These are phyloP conservation scores for Cystobasidium ongulense DNA, from an alignment of 768 basidiomycete species.

Conservation along the genomic window DNA sequence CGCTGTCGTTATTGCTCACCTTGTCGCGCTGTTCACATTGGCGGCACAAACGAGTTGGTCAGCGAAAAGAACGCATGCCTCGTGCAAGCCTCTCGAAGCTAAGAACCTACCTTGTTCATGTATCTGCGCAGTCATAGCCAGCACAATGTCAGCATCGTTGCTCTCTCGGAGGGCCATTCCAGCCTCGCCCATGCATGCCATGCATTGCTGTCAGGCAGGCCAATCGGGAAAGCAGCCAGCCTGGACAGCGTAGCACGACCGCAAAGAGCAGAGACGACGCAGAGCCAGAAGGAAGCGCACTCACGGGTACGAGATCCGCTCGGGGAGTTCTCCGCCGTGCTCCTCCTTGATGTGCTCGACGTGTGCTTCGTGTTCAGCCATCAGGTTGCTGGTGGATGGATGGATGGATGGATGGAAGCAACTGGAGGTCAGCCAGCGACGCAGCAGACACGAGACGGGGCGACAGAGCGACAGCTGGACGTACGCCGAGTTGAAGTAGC, in stretches of 20 bases:
- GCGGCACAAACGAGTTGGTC: not conserved
- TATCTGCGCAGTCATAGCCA: not conserved
- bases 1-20: not conserved
- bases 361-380: conserved; percentile 38
- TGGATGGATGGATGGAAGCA: not conserved
- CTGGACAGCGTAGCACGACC: not conserved
- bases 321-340: conserved; percentile 40
- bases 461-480: not conserved
- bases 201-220: no score
- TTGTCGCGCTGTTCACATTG: conserved; percentile 12
- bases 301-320: conserved; percentile 36
- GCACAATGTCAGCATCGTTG: not conserved
- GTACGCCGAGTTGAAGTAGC: conserved; percentile 12
- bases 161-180: not conserved
- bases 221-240: not conserved
- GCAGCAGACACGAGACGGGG: no score
- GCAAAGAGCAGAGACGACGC: not conserved
- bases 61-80: not conserved
- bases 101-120: conserved; percentile 29
- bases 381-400: conserved; percentile 18
- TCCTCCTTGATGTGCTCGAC: conserved; percentile 39
- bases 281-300: not conserved
- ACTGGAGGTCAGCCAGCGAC: not conserved
- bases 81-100: not conserved
- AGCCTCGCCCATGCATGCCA: not conserved